Evolutionary conservation across 768 basidiomycete species (phyloP), one percentile per base, ranked within the genome.

Genomic region (Lenzites betulinus): DNA sequence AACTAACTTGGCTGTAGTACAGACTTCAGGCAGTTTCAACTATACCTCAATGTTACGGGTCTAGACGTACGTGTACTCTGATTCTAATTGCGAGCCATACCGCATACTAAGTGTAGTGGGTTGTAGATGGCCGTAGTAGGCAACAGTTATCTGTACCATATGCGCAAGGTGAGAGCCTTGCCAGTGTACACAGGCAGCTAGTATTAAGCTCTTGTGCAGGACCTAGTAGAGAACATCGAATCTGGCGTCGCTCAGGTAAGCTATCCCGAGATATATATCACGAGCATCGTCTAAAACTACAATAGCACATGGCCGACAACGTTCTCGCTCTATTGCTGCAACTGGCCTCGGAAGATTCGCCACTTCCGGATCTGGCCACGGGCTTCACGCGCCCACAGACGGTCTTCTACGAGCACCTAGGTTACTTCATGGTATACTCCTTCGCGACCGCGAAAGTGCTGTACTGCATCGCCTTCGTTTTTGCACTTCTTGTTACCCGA

Each of bases 131-230:
- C 95, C 0, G 77, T 96, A 26, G 87, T 96, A 3, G 92, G 93
- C 15, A 92, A 96, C 73, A 92, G 91, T 66, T 98, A 97, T 71
- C 77, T 93, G 54, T 98, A 97, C 70, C 95, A 98, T 73, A 98
- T 93, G 77, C 86, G 90, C 49, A 92, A 92, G 78, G 89, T 87
- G 65, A 1, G 70, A 16, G 4, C 64, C 11, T 36, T n/a, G 51
- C n/a, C 20, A 22, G n/a, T 36, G 18, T 15, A 18, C 16, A 23
- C 26, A 13, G 39, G 30, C 22, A 0, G 2, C 13, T 25, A 20
- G 3, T 3, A 18, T 0, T 20, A 33, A n/a, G 16, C 0, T 18
- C 53, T n/a, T 48, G 25, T 23, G n/a, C 46, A 79, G 76, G 94
- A 96, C 73, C 65, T 89, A 4, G 88, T 93, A 8, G 88, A 92